phyloP scores from a whole-genome alignment of 2,329 filamentous ascomycete species.

The Diaporthe australafricana region DNA sequence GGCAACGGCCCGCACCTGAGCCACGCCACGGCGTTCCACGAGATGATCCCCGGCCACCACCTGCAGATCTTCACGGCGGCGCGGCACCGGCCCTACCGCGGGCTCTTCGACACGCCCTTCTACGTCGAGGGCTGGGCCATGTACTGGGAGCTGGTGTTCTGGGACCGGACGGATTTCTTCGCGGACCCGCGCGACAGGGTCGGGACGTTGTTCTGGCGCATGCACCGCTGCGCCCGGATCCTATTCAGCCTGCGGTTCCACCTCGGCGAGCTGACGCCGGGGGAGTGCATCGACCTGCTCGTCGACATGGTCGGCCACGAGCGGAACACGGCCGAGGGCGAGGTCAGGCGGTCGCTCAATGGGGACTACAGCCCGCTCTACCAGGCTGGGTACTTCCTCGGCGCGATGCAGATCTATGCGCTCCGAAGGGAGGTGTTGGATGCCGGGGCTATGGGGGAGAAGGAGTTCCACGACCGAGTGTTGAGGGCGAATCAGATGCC shows the following conservation, averaged over 20 bases:
- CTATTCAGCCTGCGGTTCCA: conserved; percentile 70
- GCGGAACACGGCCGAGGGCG: conserved; percentile 68
- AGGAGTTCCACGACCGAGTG: conserved; percentile 66
- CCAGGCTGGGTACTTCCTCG: conserved; percentile 70
- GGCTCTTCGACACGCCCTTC: conserved; percentile 67
- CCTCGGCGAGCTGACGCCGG: conserved; percentile 63
- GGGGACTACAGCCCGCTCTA: conserved; percentile 69
- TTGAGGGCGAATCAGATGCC: conserved; percentile 55
- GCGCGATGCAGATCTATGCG: conserved; percentile 66
- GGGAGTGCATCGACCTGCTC: conserved; percentile 67
- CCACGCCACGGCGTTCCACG: conserved; percentile 70
- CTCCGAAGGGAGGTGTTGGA: conserved; percentile 62
- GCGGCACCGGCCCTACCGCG: conserved; percentile 60
- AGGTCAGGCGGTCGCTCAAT: conserved; percentile 67
- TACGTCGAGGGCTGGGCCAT: conserved; percentile 72
- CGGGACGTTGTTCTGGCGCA: conserved; percentile 71
- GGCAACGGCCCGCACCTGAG: conserved; percentile 70
- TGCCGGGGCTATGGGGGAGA: conserved; percentile 53
- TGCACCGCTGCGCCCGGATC: conserved; percentile 71
- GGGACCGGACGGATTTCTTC: conserved; percentile 64
- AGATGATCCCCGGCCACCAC: conserved; percentile 70
- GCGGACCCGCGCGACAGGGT: conserved; percentile 62
- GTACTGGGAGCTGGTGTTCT: conserved; percentile 72
- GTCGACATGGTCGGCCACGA: conserved; percentile 70
- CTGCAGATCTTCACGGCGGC: conserved; percentile 63